Evolutionary conservation across 2,329 filamentous ascomycete species (phyloP).

Genomic region (Rhynchosporium agropyri): DNA sequence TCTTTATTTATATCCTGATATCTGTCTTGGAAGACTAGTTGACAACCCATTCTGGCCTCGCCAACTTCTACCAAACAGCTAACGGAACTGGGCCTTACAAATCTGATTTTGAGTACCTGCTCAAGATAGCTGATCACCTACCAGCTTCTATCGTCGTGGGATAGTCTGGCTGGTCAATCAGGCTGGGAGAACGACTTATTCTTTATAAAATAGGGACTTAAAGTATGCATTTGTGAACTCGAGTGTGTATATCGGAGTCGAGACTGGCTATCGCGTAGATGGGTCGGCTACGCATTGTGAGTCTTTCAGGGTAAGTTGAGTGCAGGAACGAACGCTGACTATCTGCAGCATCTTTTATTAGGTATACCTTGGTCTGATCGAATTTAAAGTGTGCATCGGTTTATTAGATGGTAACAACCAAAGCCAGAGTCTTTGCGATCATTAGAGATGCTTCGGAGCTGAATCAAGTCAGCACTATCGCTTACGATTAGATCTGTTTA

Average conservation of each 20-base stretch:
- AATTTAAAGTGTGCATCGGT: too few species aligned
- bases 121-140: slow-evolving; percentile 9
- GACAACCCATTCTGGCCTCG: neutral
- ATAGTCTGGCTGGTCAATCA: slow-evolving; percentile 18
- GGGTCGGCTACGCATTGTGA: slow-evolving; percentile 13
- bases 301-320: neutral
- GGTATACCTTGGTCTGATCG: too few species aligned
- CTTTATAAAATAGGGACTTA: slow-evolving; percentile 12
- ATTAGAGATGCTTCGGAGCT: too few species aligned
- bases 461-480: too few species aligned
- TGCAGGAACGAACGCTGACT: too few species aligned
- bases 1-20: too few species aligned
- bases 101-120: slow-evolving; percentile 16
- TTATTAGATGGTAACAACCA: too few species aligned
- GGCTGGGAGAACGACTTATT: slow-evolving; percentile 16
- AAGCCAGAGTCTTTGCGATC: too few species aligned
- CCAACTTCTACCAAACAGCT: slow-evolving; percentile 5
- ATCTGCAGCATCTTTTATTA: too few species aligned
- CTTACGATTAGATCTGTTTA: too few species aligned
- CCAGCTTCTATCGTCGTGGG: slow-evolving; percentile 19
- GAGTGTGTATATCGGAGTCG: slow-evolving; percentile 15
- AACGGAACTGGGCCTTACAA: slow-evolving; percentile 17
- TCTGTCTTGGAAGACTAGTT: neutral
- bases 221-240: slow-evolving; percentile 13
- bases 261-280: slow-evolving; percentile 15